Percentiles rank a stretch among this genome's conserved stretches.
These are phyloP conservation scores for Heterobasidion parviporum DNA, from an alignment of 1,284 basidiomycete species.

Conservation along the genomic window DNA sequence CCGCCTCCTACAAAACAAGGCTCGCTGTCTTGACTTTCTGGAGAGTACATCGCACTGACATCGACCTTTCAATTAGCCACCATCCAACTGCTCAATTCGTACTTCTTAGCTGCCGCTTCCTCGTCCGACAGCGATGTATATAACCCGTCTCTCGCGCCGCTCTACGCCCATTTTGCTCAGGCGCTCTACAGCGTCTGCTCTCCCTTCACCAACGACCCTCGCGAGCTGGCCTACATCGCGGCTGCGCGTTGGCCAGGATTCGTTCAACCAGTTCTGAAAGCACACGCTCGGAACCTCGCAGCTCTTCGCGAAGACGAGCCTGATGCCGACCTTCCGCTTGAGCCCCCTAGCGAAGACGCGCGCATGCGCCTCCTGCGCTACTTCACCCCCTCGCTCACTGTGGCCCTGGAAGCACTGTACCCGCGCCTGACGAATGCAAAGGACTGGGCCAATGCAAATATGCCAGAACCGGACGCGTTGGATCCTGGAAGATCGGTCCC, in stretches of 20 bases:
- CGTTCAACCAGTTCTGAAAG: slow-evolving; percentile 55
- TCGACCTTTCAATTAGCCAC: slow-evolving; percentile 21
- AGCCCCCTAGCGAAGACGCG: slow-evolving; percentile 43
- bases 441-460: slow-evolving; percentile 46
- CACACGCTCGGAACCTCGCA: slow-evolving; percentile 23
- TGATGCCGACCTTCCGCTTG: slow-evolving; percentile 16
- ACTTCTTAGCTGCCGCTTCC: slow-evolving; percentile 12
- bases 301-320: slow-evolving; percentile 13
- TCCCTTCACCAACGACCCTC: slow-evolving; percentile 57
- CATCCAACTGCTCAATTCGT: slow-evolving; percentile 25
- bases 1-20: slow-evolving; percentile 53
- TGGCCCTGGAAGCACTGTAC: slow-evolving; percentile 56
- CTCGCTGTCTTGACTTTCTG: slow-evolving; percentile 18
- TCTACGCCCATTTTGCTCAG: slow-evolving; percentile 62
- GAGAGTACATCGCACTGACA: too few relatives aligned
- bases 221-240: slow-evolving; percentile 71
- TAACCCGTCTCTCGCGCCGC: slow-evolving; percentile 42
- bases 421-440: slow-evolving; percentile 55
- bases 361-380: slow-evolving; percentile 53
- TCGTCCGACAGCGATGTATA: slow-evolving; percentile 25
- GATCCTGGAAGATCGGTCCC: slow-evolving; percentile 9
- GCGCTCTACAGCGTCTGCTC: slow-evolving; percentile 58
- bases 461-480: slow-evolving; percentile 13
- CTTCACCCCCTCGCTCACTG: slow-evolving; percentile 52
- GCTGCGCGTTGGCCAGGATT: slow-evolving; percentile 77